Percentiles rank a stretch among this genome's conserved stretches.
phyloP scores from a whole-genome alignment of 2,329 filamentous ascomycete genomes.

The Xylariaceae sp. region DNA sequence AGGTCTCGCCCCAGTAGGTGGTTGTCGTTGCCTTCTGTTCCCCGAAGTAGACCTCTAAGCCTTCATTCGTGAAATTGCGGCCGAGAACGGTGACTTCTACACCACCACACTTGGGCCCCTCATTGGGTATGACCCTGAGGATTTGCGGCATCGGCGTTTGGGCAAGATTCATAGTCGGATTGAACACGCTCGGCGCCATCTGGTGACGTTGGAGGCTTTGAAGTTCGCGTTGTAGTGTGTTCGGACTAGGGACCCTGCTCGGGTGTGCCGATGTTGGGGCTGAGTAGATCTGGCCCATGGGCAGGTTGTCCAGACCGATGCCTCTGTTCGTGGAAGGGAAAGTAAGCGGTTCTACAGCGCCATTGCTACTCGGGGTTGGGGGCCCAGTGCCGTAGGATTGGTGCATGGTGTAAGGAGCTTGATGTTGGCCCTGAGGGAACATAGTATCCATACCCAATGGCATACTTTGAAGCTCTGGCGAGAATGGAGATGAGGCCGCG shows the following conservation, averaged over 20 bases:
- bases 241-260: conserved; percentile 73
- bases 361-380: conserved; percentile 57
- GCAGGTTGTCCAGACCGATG: conserved; percentile 57
- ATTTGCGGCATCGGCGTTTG: conserved; percentile 54
- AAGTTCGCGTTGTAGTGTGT: conserved; percentile 39
- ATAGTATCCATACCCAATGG: conserved; percentile 29
- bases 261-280: conserved; percentile 64
- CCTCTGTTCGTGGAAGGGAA: conserved; percentile 51
- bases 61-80: conserved; percentile 65
- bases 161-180: conserved; percentile 40
- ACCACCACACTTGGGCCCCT: conserved; percentile 75
- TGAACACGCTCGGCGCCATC: conserved; percentile 37
- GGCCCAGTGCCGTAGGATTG: conserved; percentile 49
- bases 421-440: conserved; percentile 19
- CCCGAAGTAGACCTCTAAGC: conserved; percentile 80
- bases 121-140: conserved; percentile 73
- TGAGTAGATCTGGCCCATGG: conserved; percentile 60
- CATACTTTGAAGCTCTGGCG: conserved; percentile 38
- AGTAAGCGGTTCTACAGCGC: conserved; percentile 39
- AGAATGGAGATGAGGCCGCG: conserved; percentile 45
- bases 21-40: conserved; percentile 57
- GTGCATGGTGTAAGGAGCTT: conserved; percentile 16
- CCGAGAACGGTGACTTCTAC: conserved; percentile 83
- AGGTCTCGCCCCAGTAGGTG: conserved; percentile 72
- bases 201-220: conserved; percentile 34